phyloP scores from a whole-genome alignment of 2,329 filamentous ascomycete species.

The Monosporascus sp. region DNA sequence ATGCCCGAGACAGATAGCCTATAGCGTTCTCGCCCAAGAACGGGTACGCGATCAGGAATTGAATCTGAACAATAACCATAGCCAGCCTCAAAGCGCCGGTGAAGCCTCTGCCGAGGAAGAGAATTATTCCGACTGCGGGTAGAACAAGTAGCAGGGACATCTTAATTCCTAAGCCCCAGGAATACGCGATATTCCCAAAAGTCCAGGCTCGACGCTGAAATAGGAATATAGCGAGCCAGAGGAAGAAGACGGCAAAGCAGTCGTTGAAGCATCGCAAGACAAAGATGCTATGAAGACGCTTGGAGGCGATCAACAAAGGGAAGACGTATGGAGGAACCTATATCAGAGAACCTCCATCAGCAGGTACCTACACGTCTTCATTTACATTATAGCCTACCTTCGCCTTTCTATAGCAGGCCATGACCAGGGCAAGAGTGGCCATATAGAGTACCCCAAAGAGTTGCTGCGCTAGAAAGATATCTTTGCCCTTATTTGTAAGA shows the following conservation, averaged over 20 bases:
- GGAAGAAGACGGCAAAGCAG: constrained; percentile 76
- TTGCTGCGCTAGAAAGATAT: constrained; percentile 77
- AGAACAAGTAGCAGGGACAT: constrained; percentile 84
- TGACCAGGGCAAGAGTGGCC: constrained; percentile 66
- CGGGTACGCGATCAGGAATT: constrained; percentile 61
- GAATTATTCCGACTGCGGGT: constrained; percentile 71
- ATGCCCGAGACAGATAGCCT: constrained; percentile 76
- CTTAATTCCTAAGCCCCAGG: constrained; percentile 81
- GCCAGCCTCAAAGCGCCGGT: constrained; percentile 61
- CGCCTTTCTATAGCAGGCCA: constrained; percentile 74
- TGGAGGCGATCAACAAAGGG: constrained; percentile 79
- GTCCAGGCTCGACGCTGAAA: constrained; percentile 74
- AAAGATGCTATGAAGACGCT: constrained; percentile 90
- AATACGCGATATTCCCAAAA: constrained; percentile 66
- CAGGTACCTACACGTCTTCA: not conserved
- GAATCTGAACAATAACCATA: constrained; percentile 69
- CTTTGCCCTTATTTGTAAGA: constrained; percentile 67
- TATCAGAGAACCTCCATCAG: constrained; percentile 3
- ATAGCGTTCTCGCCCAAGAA: constrained; percentile 62
- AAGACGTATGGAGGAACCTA: constrained; percentile 83
- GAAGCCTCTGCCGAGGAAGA: constrained; percentile 70
- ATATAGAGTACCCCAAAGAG: constrained; percentile 81
- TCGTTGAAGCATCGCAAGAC: constrained; percentile 94
- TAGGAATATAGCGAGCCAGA: constrained; percentile 75
- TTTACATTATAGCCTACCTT: constrained; percentile 43